Evolutionary conservation across 2,329 filamentous ascomycete species (phyloP).

Genomic region (Tolypocladium cylindrosporum): DNA sequence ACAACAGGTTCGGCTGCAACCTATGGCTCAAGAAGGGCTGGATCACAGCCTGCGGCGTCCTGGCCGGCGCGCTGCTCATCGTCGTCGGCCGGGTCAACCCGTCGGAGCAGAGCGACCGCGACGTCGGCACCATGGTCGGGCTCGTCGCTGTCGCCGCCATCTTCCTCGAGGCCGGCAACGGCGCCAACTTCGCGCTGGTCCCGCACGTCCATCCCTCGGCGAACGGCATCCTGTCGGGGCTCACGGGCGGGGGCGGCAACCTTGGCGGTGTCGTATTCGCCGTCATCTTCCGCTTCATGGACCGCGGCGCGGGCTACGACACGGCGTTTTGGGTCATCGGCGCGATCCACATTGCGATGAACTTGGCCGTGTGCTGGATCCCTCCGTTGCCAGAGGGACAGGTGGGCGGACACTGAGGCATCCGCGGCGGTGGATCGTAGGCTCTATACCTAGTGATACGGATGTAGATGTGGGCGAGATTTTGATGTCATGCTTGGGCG

Average conservation of each 20-base stretch:
- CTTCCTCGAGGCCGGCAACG: slow-evolving; percentile 78
- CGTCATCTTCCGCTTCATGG: slow-evolving; percentile 67
- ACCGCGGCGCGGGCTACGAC: slow-evolving; percentile 53
- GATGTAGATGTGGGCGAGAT: background rate
- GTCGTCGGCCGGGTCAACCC: slow-evolving; percentile 55
- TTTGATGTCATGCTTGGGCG: background rate
- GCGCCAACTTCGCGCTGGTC: slow-evolving; percentile 76
- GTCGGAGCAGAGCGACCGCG: slow-evolving; percentile 31
- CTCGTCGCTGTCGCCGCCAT: slow-evolving; percentile 68
- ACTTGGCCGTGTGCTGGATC: slow-evolving; percentile 51
- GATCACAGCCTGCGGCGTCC: slow-evolving; percentile 40
- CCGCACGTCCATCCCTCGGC: slow-evolving; percentile 77
- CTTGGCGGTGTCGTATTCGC: slow-evolving; percentile 79
- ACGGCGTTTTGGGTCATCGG: slow-evolving; percentile 76
- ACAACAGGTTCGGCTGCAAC: slow-evolving; percentile 24
- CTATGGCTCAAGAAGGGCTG: slow-evolving; percentile 36
- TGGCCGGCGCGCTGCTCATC: slow-evolving; percentile 51
- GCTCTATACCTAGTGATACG: background rate
- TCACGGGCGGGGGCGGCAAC: slow-evolving; percentile 73
- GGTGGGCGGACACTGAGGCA: slow-evolving; percentile 16
- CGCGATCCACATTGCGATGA: slow-evolving; percentile 59
- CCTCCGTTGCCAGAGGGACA: slow-evolving; percentile 42
- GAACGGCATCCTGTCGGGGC: slow-evolving; percentile 68
- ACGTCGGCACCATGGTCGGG: slow-evolving; percentile 55
- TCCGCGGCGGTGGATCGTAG: background rate